Evolutionary conservation across 2,329 filamentous ascomycete species (phyloP).

Genomic region (Penicillium palitans): DNA sequence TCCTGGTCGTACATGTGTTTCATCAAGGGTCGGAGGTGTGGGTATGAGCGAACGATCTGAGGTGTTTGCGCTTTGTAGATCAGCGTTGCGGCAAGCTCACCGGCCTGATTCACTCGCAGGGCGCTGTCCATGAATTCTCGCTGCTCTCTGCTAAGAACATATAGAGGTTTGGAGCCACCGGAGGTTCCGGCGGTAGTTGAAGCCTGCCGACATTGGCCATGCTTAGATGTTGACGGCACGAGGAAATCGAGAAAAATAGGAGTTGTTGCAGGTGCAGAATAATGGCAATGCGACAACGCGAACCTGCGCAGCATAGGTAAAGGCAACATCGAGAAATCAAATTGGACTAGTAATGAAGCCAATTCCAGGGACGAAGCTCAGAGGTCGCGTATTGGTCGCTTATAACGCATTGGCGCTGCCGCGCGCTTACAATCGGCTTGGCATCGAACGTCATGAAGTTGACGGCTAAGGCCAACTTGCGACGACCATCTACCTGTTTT

Average conservation of each 20-base stretch:
- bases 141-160: slow-evolving; percentile 68
- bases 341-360: not conserved
- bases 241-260: slow-evolving; percentile 41
- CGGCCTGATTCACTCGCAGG: slow-evolving; percentile 93
- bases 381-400: not conserved
- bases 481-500: slow-evolving; percentile 18
- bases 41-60: slow-evolving; percentile 73
- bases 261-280: slow-evolving; percentile 13
- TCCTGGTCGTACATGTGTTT: slow-evolving; percentile 98
- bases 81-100: slow-evolving; percentile 91
- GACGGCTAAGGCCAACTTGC: slow-evolving; percentile 26
- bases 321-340: slow-evolving; percentile 24
- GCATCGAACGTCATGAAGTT: slow-evolving; percentile 35
- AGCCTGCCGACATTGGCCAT: slow-evolving; percentile 29
- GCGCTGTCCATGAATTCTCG: slow-evolving; percentile 74
- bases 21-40: slow-evolving; percentile 87
- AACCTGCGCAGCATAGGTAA: slow-evolving; percentile 25
- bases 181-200: slow-evolving; percentile 31
- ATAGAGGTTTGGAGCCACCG: slow-evolving; percentile 35
- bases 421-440: slow-evolving; percentile 37
- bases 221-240: slow-evolving; percentile 31
- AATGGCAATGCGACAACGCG: slow-evolving; percentile 17
- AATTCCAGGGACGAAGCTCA: slow-evolving; percentile 2
- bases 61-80: slow-evolving; percentile 92
- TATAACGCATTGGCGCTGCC: slow-evolving; percentile 24